A percentile compares a stretch with the other conserved stretches of the same genome.
These are phyloP conservation scores for Ambrosiella beaveri DNA, from an alignment of 2,329 filamentous ascomycete species.

Conservation along the genomic window DNA sequence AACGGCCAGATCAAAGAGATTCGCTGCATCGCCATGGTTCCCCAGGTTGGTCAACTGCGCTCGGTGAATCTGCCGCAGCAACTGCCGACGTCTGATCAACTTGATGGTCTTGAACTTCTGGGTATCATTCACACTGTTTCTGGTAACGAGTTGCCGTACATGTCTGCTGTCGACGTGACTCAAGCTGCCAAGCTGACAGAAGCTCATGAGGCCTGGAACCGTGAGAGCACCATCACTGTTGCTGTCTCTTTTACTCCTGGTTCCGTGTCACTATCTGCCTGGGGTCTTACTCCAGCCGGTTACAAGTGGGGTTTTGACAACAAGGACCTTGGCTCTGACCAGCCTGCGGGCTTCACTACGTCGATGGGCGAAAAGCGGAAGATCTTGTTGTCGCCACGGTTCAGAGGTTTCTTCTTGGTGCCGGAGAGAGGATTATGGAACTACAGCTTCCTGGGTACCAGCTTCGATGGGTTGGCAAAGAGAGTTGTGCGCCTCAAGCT, in stretches of 20 bases:
- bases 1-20: conserved; percentile 97
- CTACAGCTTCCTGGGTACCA: conserved; percentile 92
- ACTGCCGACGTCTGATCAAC: conserved; percentile 79
- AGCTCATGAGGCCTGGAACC: conserved; percentile 57
- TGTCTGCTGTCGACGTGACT: conserved; percentile 88
- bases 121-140: conserved; percentile 92
- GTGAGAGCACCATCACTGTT: conserved; percentile 81
- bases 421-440: conserved; percentile 87
- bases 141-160: conserved; percentile 88
- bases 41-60: conserved; percentile 84
- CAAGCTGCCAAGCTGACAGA: conserved; percentile 85
- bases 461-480: conserved; percentile 79
- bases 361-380: conserved; percentile 92
- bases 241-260: conserved; percentile 93
- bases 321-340: conserved; percentile 79
- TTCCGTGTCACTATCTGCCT: conserved; percentile 84
- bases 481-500: conserved; percentile 69
- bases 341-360: conserved; percentile 83
- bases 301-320: conserved; percentile 98
- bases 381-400: conserved; percentile 78
- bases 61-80: conserved; percentile 82
- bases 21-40: conserved; percentile 90
- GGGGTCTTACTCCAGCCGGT: conserved; percentile 77
- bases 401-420: conserved; percentile 89
- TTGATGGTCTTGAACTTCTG: conserved; percentile 72